phyloP scores from a whole-genome alignment of 164 flowering plant species.

The Paratinospora sagittata region DNA sequence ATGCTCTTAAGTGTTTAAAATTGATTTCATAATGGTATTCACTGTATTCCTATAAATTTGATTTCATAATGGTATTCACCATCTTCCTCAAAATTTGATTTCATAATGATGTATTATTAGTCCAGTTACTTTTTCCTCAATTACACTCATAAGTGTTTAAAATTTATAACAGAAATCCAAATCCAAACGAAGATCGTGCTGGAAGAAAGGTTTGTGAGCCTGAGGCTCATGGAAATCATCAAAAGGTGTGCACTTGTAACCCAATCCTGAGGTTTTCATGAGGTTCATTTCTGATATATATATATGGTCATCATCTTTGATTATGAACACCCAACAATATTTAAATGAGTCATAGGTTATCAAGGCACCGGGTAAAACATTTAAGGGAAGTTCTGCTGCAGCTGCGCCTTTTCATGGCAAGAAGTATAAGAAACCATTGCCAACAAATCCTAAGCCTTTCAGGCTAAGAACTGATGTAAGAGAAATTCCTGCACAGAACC shows the following conservation, averaged over 20 bases:
- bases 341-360: constrained; percentile 27
- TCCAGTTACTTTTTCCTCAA: no score
- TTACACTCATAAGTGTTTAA: no score
- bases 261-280: no score
- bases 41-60: no score
- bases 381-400: constrained; percentile 25
- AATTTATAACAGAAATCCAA: constrained; percentile 28
- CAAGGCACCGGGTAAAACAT: constrained; percentile 19
- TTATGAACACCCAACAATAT: not conserved
- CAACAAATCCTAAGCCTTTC: constrained; percentile 88
- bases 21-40: no score
- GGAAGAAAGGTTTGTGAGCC: constrained; percentile 21
- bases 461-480: constrained; percentile 84
- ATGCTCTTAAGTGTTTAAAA: no score
- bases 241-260: constrained; percentile 25
- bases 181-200: constrained; percentile 12
- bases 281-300: not conserved
- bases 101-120: no score
- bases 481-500: not conserved
- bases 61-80: no score
- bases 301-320: not conserved
- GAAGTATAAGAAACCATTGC: constrained; percentile 54
- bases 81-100: no score
- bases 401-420: constrained; percentile 28
- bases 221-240: constrained; percentile 14